Evolutionary conservation across 2,329 filamentous ascomycete genomes (phyloP).

Genomic region (Tolypocladium ovalisporum): DNA sequence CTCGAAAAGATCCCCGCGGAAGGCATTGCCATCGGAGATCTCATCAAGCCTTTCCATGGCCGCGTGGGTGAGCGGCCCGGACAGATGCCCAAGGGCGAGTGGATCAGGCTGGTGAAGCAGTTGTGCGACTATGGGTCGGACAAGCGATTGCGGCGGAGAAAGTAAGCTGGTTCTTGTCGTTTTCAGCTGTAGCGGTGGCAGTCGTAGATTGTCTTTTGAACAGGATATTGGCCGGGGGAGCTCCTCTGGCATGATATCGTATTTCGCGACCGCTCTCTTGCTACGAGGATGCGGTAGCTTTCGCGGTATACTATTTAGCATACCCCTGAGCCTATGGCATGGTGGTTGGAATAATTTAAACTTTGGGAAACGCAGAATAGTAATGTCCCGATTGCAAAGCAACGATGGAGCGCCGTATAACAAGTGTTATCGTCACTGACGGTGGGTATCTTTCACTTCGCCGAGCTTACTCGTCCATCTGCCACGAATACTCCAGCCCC

Average conservation of each 20-base stretch:
- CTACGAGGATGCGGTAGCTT: not conserved
- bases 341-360: not conserved
- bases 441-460: conserved; percentile 10
- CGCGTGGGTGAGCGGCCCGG: conserved; percentile 41
- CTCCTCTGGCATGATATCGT: not conserved
- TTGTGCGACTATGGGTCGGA: conserved; percentile 42
- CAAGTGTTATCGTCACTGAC: not conserved
- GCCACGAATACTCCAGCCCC: conserved; percentile 83
- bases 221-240: not conserved
- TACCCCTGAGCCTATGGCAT: not conserved
- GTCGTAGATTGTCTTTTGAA: not conserved
- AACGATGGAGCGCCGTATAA: not conserved
- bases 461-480: conserved; percentile 70
- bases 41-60: conserved; percentile 42
- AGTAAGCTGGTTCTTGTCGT: conserved; percentile 9
- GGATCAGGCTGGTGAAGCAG: conserved; percentile 48
- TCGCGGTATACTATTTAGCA: not conserved
- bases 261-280: not conserved
- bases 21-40: conserved; percentile 42
- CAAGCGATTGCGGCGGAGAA: conserved; percentile 37
- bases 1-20: conserved; percentile 40
- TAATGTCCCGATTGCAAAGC: not conserved
- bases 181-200: not conserved
- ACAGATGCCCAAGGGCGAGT: conserved; percentile 41
- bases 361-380: no score